Conservation (phyloP, 345 rosid species). For the Turnera subulata region DNA sequence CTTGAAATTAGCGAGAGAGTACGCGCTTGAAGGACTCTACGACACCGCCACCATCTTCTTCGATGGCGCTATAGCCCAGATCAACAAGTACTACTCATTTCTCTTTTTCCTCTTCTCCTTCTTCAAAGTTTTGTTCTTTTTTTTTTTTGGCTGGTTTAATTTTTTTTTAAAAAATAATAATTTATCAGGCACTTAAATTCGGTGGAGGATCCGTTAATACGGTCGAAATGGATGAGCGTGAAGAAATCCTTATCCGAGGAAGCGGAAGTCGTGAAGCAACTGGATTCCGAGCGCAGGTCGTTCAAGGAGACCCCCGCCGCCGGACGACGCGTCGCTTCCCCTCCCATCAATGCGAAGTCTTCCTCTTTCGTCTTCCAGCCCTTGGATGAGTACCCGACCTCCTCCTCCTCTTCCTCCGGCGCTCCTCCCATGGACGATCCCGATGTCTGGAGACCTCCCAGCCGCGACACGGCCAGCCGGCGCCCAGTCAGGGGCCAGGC, state of each 20-base stretch:
- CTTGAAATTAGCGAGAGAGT: slow-evolving; percentile 91
- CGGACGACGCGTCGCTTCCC: slow-evolving; percentile 76
- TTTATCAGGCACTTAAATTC: slow-evolving; percentile 68
- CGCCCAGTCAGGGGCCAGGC: slow-evolving; percentile 74
- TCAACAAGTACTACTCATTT: slow-evolving; percentile 56
- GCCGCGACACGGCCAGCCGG: slow-evolving; percentile 64
- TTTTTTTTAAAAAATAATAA: not conserved
- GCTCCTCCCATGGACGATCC: slow-evolving; percentile 85
- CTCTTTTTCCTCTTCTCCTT: not conserved
- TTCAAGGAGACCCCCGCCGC: slow-evolving; percentile 72
- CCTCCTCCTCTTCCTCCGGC: slow-evolving; percentile 65
- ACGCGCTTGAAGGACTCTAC: slow-evolving; percentile 90
- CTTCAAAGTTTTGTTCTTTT: not conserved
- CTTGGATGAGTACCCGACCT: slow-evolving; percentile 89
- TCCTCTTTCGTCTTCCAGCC: slow-evolving; percentile 96
- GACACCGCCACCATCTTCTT: slow-evolving; percentile 95
- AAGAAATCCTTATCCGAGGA: slow-evolving; percentile 90
- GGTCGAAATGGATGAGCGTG: slow-evolving; percentile 93
- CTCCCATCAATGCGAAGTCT: slow-evolving; percentile 77
- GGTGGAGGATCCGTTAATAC: slow-evolving; percentile 70
- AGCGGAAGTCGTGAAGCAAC: slow-evolving; percentile 82
- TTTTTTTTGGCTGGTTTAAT: not conserved
- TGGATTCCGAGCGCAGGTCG: slow-evolving; percentile 89
- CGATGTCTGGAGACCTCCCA: slow-evolving; percentile 99
- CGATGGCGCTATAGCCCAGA: slow-evolving; percentile 85